These are phyloP conservation scores for Pisolithus albus DNA, from an alignment of 768 basidiomycete genomes.

Conservation along the genomic window DNA sequence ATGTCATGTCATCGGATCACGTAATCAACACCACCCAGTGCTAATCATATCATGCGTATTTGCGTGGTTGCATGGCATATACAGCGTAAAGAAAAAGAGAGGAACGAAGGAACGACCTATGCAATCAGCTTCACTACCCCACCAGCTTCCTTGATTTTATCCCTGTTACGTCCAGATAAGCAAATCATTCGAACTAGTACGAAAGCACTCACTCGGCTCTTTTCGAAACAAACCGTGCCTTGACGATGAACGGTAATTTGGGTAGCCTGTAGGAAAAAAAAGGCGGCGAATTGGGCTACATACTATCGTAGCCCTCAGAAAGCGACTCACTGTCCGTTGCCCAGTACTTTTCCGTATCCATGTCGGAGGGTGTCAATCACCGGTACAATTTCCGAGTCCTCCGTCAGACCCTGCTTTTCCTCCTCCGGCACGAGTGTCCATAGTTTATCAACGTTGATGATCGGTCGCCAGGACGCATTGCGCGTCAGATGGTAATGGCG, in stretches of 20 bases:
- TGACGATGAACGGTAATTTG: slow-evolving; percentile 91
- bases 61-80: slow-evolving; percentile 6
- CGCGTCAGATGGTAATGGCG: slow-evolving; percentile 93
- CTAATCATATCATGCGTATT: slow-evolving; percentile 5
- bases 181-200: slow-evolving; percentile 17
- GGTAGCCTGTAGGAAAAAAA: slow-evolving; percentile 51
- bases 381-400: slow-evolving; percentile 78
- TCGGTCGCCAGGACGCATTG: slow-evolving; percentile 87
- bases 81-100: slow-evolving; percentile 13
- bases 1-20: background rate
- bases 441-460: slow-evolving; percentile 98
- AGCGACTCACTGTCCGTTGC: slow-evolving; percentile 75
- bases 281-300: background rate
- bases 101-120: slow-evolving; percentile 36
- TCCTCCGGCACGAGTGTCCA: slow-evolving; percentile 85
- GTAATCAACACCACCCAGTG: background rate
- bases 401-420: slow-evolving; percentile 73
- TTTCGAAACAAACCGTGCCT: slow-evolving; percentile 90
- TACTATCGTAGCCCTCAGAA: background rate
- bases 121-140: slow-evolving; percentile 92
- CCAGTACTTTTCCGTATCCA: slow-evolving; percentile 92
- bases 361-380: slow-evolving; percentile 83
- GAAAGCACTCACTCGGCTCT: slow-evolving; percentile 62
- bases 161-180: slow-evolving; percentile 28
- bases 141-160: slow-evolving; percentile 88